A percentile compares a stretch with the other conserved stretches of the same genome.
phyloP scores from a whole-genome alignment of 1,284 basidiomycete genomes.

The Apiotrichum laibachii region DNA sequence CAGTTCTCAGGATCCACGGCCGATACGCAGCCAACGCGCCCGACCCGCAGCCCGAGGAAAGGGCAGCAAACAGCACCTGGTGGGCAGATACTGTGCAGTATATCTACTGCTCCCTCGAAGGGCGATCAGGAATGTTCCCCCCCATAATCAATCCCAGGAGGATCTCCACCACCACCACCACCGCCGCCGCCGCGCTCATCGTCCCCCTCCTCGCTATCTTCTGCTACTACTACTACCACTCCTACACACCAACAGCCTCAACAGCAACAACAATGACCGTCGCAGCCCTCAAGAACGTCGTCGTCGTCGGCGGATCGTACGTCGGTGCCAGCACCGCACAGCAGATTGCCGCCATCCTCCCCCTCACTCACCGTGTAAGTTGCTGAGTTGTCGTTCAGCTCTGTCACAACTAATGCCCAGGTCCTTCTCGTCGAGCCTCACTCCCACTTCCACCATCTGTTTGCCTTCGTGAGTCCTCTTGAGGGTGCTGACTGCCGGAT shows the following conservation, averaged over 20 bases:
- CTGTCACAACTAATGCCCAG: no score
- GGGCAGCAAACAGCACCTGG: no score
- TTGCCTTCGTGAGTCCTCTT: constrained; percentile 26
- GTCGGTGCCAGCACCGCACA: constrained; percentile 24
- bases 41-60: no score
- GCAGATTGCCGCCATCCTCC: constrained; percentile 22
- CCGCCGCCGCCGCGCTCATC: no score
- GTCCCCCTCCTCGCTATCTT: background rate
- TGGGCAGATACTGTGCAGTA: no score
- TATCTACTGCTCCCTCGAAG: no score
- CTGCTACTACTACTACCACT: background rate
- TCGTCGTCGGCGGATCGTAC: constrained; percentile 31
- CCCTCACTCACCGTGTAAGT: constrained; percentile 7
- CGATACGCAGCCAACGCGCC: no score
- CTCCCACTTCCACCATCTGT: constrained; percentile 38
- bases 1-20: no score
- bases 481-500: background rate
- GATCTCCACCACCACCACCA: no score
- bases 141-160: no score
- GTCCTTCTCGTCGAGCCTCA: constrained; percentile 34
- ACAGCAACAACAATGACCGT: background rate
- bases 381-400: no score
- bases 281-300: constrained; percentile 19
- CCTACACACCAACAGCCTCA: background rate
- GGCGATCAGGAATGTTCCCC: no score